These are phyloP conservation scores for Torulaspora indica DNA, from an alignment of 805 yeast genomes.

Conservation along the genomic window DNA sequence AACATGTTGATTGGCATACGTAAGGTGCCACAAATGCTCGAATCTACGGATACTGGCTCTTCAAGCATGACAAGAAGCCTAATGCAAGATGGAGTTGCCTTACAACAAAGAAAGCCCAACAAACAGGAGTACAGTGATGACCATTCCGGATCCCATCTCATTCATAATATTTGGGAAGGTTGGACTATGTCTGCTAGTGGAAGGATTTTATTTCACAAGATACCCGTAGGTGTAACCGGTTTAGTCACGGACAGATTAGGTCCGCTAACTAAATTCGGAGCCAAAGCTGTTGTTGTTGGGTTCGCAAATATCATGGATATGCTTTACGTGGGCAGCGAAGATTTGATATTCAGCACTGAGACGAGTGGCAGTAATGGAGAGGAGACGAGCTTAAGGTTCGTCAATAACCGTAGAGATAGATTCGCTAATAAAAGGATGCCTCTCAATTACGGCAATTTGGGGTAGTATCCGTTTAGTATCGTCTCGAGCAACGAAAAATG, in stretches of 20 bases:
- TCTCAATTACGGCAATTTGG: slow-evolving; percentile 13
- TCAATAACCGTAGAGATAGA: slow-evolving; percentile 46
- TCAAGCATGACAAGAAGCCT: slow-evolving; percentile 7
- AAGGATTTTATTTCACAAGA: slow-evolving; percentile 51
- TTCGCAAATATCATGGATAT: slow-evolving; percentile 72
- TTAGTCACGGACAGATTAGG: slow-evolving; percentile 53
- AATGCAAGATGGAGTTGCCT: slow-evolving; percentile 3
- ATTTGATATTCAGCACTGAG: slow-evolving; percentile 56
- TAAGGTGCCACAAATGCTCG: slow-evolving; percentile 36
- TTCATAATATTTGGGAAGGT: slow-evolving; percentile 66
- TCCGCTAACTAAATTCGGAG: slow-evolving; percentile 67
- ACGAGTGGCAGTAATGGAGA: slow-evolving; percentile 40
- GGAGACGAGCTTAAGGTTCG: slow-evolving; percentile 47
- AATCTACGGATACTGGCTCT: slow-evolving; percentile 10
- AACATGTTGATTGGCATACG: slow-evolving; percentile 70
- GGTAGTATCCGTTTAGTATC: background rate
- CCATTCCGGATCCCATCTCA: slow-evolving; percentile 28
- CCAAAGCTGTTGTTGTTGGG: slow-evolving; percentile 67
- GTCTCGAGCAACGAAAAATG: background rate
- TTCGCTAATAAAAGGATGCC: slow-evolving; percentile 19
- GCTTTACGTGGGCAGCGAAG: slow-evolving; percentile 70
- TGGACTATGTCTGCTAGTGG: slow-evolving; percentile 74
- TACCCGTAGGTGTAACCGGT: slow-evolving; percentile 47
- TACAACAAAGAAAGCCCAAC: slow-evolving; percentile 11
- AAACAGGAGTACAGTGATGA: background rate